Percentiles rank a stretch among this genome's conserved stretches.
Evolutionary conservation across 106 monocot genomes (phyloP).

Genomic region (Dendrobium chrysotoxum): DNA sequence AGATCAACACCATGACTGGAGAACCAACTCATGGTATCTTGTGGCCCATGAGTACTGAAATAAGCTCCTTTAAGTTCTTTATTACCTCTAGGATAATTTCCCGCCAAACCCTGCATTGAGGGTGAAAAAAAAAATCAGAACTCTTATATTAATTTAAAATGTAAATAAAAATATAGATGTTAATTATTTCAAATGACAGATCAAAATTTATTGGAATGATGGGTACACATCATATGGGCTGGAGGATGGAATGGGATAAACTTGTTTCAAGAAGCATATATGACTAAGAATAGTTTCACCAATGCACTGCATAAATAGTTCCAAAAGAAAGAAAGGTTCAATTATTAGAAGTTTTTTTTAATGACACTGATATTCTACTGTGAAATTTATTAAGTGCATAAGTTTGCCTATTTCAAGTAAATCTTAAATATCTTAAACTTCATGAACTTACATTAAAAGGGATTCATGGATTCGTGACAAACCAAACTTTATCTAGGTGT

Average conservation of each 20-base stretch:
- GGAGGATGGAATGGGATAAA: neutral
- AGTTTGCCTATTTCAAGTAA: neutral
- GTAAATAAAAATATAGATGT: neutral
- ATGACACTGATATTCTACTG: neutral
- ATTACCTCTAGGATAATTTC: conserved; percentile 88
- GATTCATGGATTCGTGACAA: no score
- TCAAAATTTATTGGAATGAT: neutral
- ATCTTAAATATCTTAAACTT: neutral
- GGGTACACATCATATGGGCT: neutral
- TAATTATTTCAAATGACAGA: neutral
- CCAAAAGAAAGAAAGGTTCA: neutral
- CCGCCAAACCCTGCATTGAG: conserved; percentile 47
- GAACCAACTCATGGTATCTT: conserved; percentile 91
- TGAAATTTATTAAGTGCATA: neutral
- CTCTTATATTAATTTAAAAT: neutral
- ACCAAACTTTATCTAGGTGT: neutral
- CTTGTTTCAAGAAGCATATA: neutral
- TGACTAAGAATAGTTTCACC: neutral
- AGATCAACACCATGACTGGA: conserved; percentile 76
- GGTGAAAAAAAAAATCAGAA: neutral
- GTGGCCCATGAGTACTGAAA: conserved; percentile 78
- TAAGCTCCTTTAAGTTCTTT: conserved; percentile 89
- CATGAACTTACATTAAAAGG: neutral
- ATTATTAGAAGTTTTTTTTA: neutral
- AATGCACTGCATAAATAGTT: neutral